Conservation (phyloP, 352 stramenopile genomes). For the Globisporangium nagaii region DNA sequence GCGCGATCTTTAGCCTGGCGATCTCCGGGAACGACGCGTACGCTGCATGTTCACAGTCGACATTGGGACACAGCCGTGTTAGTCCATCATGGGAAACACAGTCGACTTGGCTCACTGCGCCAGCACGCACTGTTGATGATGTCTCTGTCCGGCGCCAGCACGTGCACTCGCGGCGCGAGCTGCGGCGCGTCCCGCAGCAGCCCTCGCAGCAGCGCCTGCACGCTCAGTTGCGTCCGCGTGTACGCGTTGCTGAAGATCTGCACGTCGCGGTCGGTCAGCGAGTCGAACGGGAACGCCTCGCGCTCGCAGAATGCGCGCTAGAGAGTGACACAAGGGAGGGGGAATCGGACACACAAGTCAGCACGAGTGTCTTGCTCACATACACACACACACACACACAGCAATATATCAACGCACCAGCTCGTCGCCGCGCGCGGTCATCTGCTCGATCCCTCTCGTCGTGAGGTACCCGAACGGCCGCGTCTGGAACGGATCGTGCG, state of each 20-base stretch:
- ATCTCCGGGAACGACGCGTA: conserved; percentile 68
- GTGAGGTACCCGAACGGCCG: conserved; percentile 70
- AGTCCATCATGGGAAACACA: too few species aligned
- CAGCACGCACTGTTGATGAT: conserved; percentile 74
- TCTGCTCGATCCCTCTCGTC: conserved; percentile 54
- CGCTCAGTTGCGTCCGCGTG: conserved; percentile 75
- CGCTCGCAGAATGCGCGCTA: conserved; percentile 35
- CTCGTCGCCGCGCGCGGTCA: conserved; percentile 42
- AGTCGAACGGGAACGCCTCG: conserved; percentile 37
- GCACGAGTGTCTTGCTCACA: too few species aligned
- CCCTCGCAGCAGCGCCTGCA: conserved; percentile 49
- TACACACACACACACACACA: not conserved
- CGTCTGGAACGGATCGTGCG: conserved; percentile 35
- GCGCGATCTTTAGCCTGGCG: conserved; percentile 32
- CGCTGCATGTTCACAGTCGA: too few species aligned
- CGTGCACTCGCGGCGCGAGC: conserved; percentile 33
- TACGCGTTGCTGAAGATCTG: conserved; percentile 70
- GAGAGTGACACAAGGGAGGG: too few species aligned
- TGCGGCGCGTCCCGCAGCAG: conserved; percentile 34
- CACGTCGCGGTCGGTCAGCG: conserved; percentile 27
- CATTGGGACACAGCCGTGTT: too few species aligned
- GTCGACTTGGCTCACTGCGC: too few species aligned
- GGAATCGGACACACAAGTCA: not conserved
- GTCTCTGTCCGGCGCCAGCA: conserved; percentile 57
- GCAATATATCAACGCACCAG: conserved; percentile 23